Conservation (phyloP, 805 yeast genomes). For the Clavispora carvajalis region DNA sequence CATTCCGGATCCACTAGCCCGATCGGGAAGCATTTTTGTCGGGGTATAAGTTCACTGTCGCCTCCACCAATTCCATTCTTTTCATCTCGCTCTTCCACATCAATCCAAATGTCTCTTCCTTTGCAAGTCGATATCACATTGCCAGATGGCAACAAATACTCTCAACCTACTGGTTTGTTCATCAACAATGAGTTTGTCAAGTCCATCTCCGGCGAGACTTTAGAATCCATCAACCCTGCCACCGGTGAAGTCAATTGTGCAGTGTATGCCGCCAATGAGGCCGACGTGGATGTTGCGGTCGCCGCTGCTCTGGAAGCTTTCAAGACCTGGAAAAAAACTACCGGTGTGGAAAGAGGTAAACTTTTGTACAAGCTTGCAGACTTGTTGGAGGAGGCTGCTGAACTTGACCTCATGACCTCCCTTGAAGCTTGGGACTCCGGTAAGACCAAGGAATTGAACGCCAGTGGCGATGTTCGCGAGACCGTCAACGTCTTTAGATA, state of each 20-base stretch:
- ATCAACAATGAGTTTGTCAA: slow-evolving; percentile 44
- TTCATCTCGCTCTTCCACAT: not conserved
- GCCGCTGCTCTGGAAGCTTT: slow-evolving; percentile 34
- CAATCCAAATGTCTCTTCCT: slow-evolving; percentile 27
- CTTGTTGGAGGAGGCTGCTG: slow-evolving; percentile 27
- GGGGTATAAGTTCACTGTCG: not conserved
- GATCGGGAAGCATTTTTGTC: not conserved
- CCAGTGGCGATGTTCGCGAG: slow-evolving; percentile 45
- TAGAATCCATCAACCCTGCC: slow-evolving; percentile 40
- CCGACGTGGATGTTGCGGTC: slow-evolving; percentile 40
- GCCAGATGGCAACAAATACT: slow-evolving; percentile 46
- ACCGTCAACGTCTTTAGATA: slow-evolving; percentile 43
- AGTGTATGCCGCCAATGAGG: slow-evolving; percentile 38
- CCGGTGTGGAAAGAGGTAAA: slow-evolving; percentile 38
- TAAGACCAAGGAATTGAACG: slow-evolving; percentile 43
- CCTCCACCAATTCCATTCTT: not conserved
- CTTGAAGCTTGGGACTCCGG: slow-evolving; percentile 46
- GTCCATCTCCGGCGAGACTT: slow-evolving; percentile 21
- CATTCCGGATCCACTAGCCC: not conserved
- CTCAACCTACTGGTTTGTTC: slow-evolving; percentile 60
- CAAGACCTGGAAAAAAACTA: slow-evolving; percentile 42
- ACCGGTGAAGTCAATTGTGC: slow-evolving; percentile 40
- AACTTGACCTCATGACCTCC: slow-evolving; percentile 24
- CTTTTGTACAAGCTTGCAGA: slow-evolving; percentile 36
- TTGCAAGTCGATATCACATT: slow-evolving; percentile 35